These are phyloP conservation scores for Cercospora sp. DNA, from an alignment of 2,329 filamentous ascomycete genomes.

Conservation along the genomic window DNA sequence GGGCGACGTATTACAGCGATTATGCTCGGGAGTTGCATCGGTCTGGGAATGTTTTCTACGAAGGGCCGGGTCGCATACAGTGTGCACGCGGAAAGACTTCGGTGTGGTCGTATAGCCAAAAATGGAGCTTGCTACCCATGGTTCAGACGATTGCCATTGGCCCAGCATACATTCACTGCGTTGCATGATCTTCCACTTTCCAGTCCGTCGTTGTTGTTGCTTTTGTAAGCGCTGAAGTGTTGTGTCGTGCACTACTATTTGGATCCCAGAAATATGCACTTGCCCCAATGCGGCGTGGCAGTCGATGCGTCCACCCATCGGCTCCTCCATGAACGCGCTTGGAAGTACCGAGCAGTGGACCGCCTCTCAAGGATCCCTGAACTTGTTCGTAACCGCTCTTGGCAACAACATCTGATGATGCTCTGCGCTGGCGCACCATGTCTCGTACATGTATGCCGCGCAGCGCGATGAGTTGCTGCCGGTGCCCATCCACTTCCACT, in stretches of 20 bases:
- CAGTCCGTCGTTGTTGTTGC: neutral
- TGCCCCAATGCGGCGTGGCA: neutral
- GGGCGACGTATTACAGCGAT: conserved; percentile 21
- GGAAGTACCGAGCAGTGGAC: neutral
- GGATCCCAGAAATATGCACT: neutral
- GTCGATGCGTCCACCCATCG: neutral
- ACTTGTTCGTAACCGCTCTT: conserved; percentile 1
- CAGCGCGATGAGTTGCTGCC: neutral
- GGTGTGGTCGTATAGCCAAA: conserved; percentile 16
- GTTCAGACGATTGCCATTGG: conserved; percentile 1
- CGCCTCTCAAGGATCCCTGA: neutral
- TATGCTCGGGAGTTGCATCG: conserved; percentile 26
- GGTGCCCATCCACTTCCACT: neutral
- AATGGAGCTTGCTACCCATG: conserved; percentile 14
- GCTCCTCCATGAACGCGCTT: neutral
- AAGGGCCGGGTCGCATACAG: conserved; percentile 4
- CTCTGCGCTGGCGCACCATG: conserved; percentile 1
- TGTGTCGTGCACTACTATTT: neutral
- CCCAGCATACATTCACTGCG: conserved; percentile 2
- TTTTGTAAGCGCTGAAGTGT: neutral
- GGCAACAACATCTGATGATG: neutral
- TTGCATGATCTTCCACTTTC: conserved; percentile 3
- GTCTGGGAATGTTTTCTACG: conserved; percentile 23
- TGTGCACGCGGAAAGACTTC: conserved; percentile 9
- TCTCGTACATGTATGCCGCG: neutral